Conservation (phyloP, 2,329 filamentous ascomycete genomes). For the Pseudofabraea citricarpa region DNA sequence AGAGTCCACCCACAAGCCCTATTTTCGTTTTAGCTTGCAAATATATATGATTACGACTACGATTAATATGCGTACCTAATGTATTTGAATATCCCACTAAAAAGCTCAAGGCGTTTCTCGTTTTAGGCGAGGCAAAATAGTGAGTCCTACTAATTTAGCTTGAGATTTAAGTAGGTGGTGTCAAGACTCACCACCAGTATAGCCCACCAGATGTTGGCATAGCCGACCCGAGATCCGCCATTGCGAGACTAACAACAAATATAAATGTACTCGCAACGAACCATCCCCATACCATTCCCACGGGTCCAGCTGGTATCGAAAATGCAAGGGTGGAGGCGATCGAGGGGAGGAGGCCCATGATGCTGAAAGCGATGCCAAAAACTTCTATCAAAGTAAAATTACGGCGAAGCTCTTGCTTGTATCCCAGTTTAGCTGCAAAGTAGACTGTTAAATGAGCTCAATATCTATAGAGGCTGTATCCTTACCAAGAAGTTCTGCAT, state of each 20-base stretch:
- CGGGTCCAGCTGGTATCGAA: conserved; percentile 53
- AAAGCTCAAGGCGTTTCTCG: conserved; percentile 53
- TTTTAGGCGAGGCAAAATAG: conserved; percentile 50
- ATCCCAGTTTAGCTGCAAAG: conserved; percentile 25
- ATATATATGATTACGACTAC: not conserved
- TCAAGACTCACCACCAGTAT: conserved; percentile 37
- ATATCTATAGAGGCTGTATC: not conserved
- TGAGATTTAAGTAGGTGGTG: not conserved
- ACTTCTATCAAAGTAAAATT: conserved; percentile 60
- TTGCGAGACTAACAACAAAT: conserved; percentile 54
- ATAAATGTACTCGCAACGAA: conserved; percentile 53
- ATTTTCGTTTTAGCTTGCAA: not conserved
- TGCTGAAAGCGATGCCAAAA: conserved; percentile 54
- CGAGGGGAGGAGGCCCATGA: conserved; percentile 57
- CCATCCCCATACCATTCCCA: conserved; percentile 60
- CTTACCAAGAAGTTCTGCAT: conserved; percentile 28
- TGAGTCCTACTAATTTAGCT: conserved; percentile 42
- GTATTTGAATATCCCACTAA: conserved; percentile 58
- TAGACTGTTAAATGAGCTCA: not conserved
- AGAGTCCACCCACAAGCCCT: conserved; percentile 47
- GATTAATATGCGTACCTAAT: conserved; percentile 37
- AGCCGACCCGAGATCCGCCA: conserved; percentile 47
- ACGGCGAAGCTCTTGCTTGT: conserved; percentile 54
- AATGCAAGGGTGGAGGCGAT: conserved; percentile 56
- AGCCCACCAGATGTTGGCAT: conserved; percentile 57